Conservation (phyloP, 345 rosid species). For the Citrus sinensis region DVS_A1.0 CM039162.1:25823501-25824000, state of each 20-base stretch:
- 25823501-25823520: no score
- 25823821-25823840: background rate
- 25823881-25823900: background rate
- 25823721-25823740: background rate
- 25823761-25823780: background rate
- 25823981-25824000: slow-evolving; percentile 83
- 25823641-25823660: background rate
- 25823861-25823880: background rate
- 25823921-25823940: background rate
- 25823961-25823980: slow-evolving; percentile 73
- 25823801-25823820: no score
- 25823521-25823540: no score
- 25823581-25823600: background rate
- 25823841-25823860: background rate
- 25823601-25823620: background rate
- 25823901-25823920: background rate
- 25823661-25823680: background rate
- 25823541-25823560: no score
- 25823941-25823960: slow-evolving; percentile 74
- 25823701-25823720: background rate
- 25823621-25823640: background rate
- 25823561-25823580: background rate
- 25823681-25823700: background rate
- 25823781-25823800: background rate
- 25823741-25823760: background rate